Conservation (phyloP, 768 basidiomycete species). For the Pisolithus albus region DNA sequence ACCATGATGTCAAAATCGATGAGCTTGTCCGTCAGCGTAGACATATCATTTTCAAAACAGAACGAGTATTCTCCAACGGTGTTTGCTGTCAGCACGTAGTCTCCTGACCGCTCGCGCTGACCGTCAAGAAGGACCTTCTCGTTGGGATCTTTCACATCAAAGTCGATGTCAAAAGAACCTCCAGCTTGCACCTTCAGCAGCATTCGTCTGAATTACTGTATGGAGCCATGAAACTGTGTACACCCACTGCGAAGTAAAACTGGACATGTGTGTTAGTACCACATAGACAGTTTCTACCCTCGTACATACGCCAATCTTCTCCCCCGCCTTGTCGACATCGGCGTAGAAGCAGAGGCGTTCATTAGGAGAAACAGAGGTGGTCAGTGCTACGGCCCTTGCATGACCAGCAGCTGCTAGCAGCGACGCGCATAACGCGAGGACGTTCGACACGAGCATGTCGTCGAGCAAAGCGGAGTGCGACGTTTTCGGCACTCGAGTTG, state of each 20-base stretch:
- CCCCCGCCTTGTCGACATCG: conserved; percentile 91
- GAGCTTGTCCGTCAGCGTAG: conserved; percentile 87
- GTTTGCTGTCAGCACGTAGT: conserved; percentile 96
- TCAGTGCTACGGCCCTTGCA: conserved; percentile 59
- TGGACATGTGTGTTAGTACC: conserved; percentile 27
- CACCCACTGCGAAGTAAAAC: conserved; percentile 93
- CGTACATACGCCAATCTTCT: conserved; percentile 76
- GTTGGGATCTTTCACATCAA: conserved; percentile 85
- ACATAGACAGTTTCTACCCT: background rate
- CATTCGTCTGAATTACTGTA: background rate
- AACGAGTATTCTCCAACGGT: conserved; percentile 86
- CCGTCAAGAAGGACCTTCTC: conserved; percentile 87
- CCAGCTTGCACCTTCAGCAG: conserved; percentile 81
- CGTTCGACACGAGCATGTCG: conserved; percentile 17
- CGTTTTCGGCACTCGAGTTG: conserved; percentile 16
- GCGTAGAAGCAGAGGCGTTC: conserved; percentile 90
- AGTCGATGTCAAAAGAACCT: conserved; percentile 94
- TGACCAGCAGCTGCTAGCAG: conserved; percentile 29
- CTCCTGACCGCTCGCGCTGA: conserved; percentile 84
- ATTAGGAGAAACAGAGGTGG: conserved; percentile 71
- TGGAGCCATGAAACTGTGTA: background rate
- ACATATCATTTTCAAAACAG: conserved; percentile 98
- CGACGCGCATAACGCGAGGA: conserved; percentile 16
- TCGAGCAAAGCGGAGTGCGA: background rate
- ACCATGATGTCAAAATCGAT: conserved; percentile 98